Evolutionary conservation across 2,329 filamentous ascomycete genomes (phyloP), one percentile per base, ranked within the genome.

Genomic region (Fusarium sp.): DNA sequence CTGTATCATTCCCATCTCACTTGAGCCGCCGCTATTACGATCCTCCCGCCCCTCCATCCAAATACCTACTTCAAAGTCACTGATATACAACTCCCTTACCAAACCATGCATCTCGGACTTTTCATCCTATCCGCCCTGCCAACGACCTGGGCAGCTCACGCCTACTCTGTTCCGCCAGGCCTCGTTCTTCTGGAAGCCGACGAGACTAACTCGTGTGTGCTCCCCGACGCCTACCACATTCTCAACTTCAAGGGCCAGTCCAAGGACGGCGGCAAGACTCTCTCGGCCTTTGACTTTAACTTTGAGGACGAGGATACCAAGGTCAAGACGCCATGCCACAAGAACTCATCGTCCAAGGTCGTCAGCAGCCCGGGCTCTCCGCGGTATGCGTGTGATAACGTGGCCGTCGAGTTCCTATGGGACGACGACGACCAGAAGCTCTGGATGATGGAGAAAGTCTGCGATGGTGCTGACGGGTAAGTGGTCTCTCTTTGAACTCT

Each of bases 401-500:
- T 59, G 1, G 62, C 77, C 10, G 79, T 86, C 69, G 79, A 84
- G 67, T 88, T 88, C 69, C 83, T 87, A 71, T 88, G 80, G 80
- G 51, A 76, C 14, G 51, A 74, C 24, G 60, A 72, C 6, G 44
- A 71, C 6, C 70, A 72, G 31, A 77, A 79, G 42, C 70, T 88
- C 49, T 83, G 81, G n/a, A 69, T 87, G 76, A 79, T 87, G 49
- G 85, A 89, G 80, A 80, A 80, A 31, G 80, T 84, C 16, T 89
- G 87, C 75, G 80, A 83, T 1, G 74, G 74, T 14, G 27, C 72
- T 2, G 71, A 81, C 6, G 83, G 81, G 84, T 85, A 78, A 74
- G 82, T 77, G 5, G 11, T 46, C 17, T 6, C 10, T 27, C 22
- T 53, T n/a, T 16, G 6, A 20, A 20, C 17, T 24, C 6, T 40